Base-by-base conservation (phyloP, 352 stramenopile genomes). In the Elongisporangium prolatum region DNA sequence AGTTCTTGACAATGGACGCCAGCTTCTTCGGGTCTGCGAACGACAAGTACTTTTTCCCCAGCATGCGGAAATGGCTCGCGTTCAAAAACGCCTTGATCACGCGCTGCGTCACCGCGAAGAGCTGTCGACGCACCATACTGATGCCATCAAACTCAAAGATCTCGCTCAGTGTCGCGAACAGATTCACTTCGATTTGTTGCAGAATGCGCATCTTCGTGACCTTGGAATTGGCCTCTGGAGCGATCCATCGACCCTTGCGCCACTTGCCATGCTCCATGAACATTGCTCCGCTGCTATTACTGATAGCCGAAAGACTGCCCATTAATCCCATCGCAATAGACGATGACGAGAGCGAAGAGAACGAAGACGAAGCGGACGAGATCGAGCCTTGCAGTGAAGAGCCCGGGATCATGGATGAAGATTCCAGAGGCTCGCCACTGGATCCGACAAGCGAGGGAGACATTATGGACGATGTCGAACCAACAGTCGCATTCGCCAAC, bases 101-200 rank as follows among this genome's bases (percentile, higher is more conserved):
- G 50, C 78, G 91, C 22, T 84, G 82, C 28, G 72, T 87, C 75
- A 95, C 86, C 9, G 72, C 72, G 59, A 95, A 91, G n/a, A 95
- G 72, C n/a, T 95, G 83, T 14, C 86, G 76, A 6, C 84, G 80
- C 58, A 95, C 67, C 55, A 93, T 63, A 21, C 80, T 75, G n/a
- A 95, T 86, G 38, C 84, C 86, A 59, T 95, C 84, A 50, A 95
- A 89, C 65, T 95, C 86, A 50, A 95, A 93, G 38, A 92, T 63
- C 55, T 95, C 86, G 56, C 86, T 75, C 21, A 91, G 54, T 14
- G 87, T 70, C 11, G 83, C 74, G 50, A 92, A 91, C 17, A 95
- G 59, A 60, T 77, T 87, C 54, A 89, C 80, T 66, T 95, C 86
- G 40, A 92, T 77, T 54, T 86, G 73, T 60, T 92, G 86, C 52